These are phyloP conservation scores for Leccinum variicolor DNA, from an alignment of 768 basidiomycete species.

Conservation along the genomic window DNA sequence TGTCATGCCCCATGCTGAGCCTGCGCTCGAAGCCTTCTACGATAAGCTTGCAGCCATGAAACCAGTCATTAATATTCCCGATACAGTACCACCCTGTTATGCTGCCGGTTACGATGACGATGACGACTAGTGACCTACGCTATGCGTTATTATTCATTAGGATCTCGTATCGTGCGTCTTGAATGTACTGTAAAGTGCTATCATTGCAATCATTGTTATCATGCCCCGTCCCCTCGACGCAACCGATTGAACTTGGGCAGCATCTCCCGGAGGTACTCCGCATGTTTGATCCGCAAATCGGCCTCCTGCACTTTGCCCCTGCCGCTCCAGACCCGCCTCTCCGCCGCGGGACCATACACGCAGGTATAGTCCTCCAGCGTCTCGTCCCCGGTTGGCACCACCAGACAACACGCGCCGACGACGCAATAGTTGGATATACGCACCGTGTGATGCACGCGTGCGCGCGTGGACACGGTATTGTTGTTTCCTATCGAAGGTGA, in stretches of 20 bases:
- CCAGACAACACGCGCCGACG: slow-evolving; percentile 75
- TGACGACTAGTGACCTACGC: not conserved
- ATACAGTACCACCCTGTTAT: no score
- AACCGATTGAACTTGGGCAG: slow-evolving; percentile 84
- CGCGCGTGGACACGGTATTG: slow-evolving; percentile 85
- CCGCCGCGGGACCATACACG: slow-evolving; percentile 73
- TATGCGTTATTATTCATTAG: not conserved
- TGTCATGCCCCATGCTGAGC: slow-evolving; percentile 8
- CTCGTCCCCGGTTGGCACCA: slow-evolving; percentile 78
- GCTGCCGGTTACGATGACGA: no score
- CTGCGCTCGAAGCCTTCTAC: slow-evolving; percentile 15
- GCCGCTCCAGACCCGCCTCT: slow-evolving; percentile 82
- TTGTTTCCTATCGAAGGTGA: slow-evolving; percentile 77
- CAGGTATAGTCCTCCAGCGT: slow-evolving; percentile 79
- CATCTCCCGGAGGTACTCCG: slow-evolving; percentile 91
- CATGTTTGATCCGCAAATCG: slow-evolving; percentile 82
- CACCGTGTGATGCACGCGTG: slow-evolving; percentile 81
- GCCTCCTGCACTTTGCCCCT: slow-evolving; percentile 79
- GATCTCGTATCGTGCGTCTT: no score
- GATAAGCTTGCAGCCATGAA: slow-evolving; percentile 8
- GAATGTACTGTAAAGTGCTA: no score
- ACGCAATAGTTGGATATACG: slow-evolving; percentile 77
- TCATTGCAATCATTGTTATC: not conserved
- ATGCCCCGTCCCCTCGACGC: slow-evolving; percentile 55
- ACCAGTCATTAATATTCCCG: not conserved